These are phyloP conservation scores for Ophiostoma triangulosporum DNA, from an alignment of 2,329 filamentous ascomycete species.

Conservation along the genomic window DNA sequence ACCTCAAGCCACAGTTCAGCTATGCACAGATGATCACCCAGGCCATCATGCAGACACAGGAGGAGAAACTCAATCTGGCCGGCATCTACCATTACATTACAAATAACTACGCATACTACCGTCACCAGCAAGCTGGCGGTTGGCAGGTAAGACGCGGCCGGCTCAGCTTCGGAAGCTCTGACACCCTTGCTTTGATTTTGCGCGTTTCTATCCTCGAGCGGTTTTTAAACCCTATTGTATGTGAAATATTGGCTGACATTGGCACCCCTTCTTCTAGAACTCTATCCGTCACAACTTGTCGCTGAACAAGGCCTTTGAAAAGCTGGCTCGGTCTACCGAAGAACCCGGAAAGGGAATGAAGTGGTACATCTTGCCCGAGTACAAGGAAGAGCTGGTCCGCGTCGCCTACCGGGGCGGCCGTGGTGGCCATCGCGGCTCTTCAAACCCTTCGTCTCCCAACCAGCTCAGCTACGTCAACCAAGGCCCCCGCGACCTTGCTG, in stretches of 20 bases:
- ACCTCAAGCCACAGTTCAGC: constrained; percentile 90
- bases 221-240: too few relatives aligned
- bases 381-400: constrained; percentile 76
- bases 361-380: constrained; percentile 82
- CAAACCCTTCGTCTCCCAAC: constrained; percentile 54
- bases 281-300: constrained; percentile 95
- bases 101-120: constrained; percentile 84
- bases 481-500: constrained; percentile 41
- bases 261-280: constrained; percentile 36
- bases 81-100: constrained; percentile 94
- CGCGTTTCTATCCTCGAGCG: too few relatives aligned
- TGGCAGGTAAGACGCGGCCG: constrained; percentile 60
- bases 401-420: constrained; percentile 50
- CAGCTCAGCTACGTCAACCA: constrained; percentile 48
- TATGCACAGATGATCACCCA: constrained; percentile 97
- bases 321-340: constrained; percentile 81
- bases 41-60: constrained; percentile 74
- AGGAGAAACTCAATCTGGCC: constrained; percentile 79
- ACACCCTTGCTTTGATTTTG: constrained; percentile 21
- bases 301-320: constrained; percentile 86
- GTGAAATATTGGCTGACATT: background rate
- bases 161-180: background rate
- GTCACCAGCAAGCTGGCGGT: constrained; percentile 59
- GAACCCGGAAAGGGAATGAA: constrained; percentile 99
- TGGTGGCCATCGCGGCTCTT: constrained; percentile 53